A percentile compares a stretch with the other conserved stretches of the same genome.
Conservation (phyloP, 495 filamentous ascomycete genomes). For the Penicillium pulvis region DNA sequence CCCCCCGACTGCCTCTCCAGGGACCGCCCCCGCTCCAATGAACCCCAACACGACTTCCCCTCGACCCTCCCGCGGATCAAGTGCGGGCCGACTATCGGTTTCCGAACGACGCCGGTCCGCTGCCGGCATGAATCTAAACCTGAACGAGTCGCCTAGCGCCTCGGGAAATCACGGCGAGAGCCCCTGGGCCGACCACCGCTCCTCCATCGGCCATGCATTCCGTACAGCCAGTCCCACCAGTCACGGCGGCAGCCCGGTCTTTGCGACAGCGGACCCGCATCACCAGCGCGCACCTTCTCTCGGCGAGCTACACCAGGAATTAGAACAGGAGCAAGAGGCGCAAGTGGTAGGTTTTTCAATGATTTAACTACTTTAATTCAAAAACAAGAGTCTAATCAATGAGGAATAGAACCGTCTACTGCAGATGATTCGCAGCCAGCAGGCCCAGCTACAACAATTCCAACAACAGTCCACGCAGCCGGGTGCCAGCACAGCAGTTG, state of each 20-base stretch:
- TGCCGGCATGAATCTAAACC: conserved; percentile 71
- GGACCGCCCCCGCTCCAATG: conserved; percentile 29
- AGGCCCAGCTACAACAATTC: conserved; percentile 74
- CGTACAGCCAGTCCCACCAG: conserved; percentile 59
- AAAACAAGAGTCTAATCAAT: conserved; percentile 6
- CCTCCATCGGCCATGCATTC: conserved; percentile 46
- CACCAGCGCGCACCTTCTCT: conserved; percentile 76
- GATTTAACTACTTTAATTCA: not conserved
- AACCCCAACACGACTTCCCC: conserved; percentile 45
- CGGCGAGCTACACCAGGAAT: conserved; percentile 93
- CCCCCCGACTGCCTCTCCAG: conserved; percentile 28
- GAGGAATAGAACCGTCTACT: conserved; percentile 77
- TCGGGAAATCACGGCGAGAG: conserved; percentile 49
- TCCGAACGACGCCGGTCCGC: conserved; percentile 59
- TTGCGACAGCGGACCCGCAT: conserved; percentile 59
- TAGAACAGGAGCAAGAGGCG: conserved; percentile 93
- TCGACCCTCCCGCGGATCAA: conserved; percentile 55
- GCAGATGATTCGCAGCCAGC: conserved; percentile 84
- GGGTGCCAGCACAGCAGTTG: conserved; percentile 44
- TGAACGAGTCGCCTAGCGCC: conserved; percentile 66
- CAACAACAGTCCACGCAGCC: conserved; percentile 41
- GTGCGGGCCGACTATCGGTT: conserved; percentile 53
- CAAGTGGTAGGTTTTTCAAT: conserved; percentile 67
- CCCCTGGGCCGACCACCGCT: conserved; percentile 44
- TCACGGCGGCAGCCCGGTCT: conserved; percentile 58